Conservation (phyloP, 2,329 filamentous ascomycete species). For the Polytolypa hystricis region DNA sequence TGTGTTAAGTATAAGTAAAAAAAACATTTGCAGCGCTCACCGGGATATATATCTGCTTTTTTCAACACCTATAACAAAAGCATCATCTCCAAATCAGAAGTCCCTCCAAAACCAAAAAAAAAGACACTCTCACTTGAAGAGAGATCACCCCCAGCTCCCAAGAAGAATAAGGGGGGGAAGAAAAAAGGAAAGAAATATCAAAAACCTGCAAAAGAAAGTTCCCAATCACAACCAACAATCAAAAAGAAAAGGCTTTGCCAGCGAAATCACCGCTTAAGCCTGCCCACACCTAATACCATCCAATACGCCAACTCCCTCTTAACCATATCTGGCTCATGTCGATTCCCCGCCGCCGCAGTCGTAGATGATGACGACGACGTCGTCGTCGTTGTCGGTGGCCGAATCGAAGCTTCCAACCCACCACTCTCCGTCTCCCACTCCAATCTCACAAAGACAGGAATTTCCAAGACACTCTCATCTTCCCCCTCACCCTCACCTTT, state of each 20-base stretch:
- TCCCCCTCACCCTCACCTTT: slow-evolving; percentile 27
- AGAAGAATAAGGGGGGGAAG: neutral
- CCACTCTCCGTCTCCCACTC: slow-evolving; percentile 68
- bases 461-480: slow-evolving; percentile 63
- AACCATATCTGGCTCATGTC: slow-evolving; percentile 54
- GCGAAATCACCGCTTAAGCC: slow-evolving; percentile 43
- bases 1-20: too few species aligned
- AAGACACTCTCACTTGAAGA: too few species aligned
- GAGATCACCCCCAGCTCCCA: too few species aligned
- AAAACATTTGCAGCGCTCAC: too few species aligned
- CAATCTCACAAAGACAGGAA: slow-evolving; percentile 84
- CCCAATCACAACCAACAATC: slow-evolving; percentile 1
- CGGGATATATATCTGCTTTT: too few species aligned
- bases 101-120: too few species aligned
- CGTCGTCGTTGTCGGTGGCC: slow-evolving; percentile 19
- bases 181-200: too few species aligned
- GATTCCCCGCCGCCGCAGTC: too few species aligned
- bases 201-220: neutral
- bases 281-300: slow-evolving; percentile 82
- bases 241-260: slow-evolving; percentile 8
- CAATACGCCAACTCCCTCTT: slow-evolving; percentile 89
- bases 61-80: too few species aligned
- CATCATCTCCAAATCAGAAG: too few species aligned
- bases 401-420: slow-evolving; percentile 23
- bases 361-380: too few species aligned